Evolutionary conservation across 805 yeast species (phyloP).

Genomic region (Pichia thaimueangensis): DNA sequence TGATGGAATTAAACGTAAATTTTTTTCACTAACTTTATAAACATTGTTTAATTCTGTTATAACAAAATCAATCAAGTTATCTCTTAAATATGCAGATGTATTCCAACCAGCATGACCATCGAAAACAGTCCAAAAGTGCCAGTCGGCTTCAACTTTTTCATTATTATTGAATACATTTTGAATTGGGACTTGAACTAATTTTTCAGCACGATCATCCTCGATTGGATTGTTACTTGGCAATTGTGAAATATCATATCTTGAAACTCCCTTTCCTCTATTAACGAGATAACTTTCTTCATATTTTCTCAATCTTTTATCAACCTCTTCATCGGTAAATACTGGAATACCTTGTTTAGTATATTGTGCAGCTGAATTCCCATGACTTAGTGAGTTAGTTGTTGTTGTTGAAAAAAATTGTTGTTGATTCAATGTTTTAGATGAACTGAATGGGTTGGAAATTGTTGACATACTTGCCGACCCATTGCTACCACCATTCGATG

Average conservation of each 20-base stretch:
- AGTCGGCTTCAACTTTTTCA: constrained; percentile 47
- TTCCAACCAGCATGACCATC: constrained; percentile 98
- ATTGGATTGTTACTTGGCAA: constrained; percentile 88
- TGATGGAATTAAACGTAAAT: constrained; percentile 54
- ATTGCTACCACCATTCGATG: constrained; percentile 16
- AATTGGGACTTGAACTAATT: constrained; percentile 67
- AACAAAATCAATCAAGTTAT: constrained; percentile 70
- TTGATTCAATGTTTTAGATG: not conserved
- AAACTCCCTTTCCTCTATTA: constrained; percentile 80
- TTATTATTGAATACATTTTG: constrained; percentile 50
- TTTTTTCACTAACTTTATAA: constrained; percentile 48
- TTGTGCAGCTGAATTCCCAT: constrained; percentile 33
- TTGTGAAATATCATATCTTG: constrained; percentile 84
- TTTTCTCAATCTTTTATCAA: constrained; percentile 59
- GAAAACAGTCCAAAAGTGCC: constrained; percentile 93
- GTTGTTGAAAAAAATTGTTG: constrained; percentile 33
- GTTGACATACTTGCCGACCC: constrained; percentile 9
- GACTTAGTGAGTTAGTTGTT: constrained; percentile 34
- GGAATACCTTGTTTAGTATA: constrained; percentile 48
- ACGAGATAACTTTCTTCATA: constrained; percentile 76
- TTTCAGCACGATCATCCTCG: constrained; percentile 89
- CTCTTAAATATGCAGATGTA: constrained; percentile 80
- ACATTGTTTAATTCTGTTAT: constrained; percentile 65
- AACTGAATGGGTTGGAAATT: not conserved
- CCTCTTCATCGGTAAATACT: constrained; percentile 61